A percentile compares a stretch with the other conserved stretches of the same genome.
phyloP scores from a whole-genome alignment of 192 early-diverging fungal species.

The Radiomyces spectabilis region DNA sequence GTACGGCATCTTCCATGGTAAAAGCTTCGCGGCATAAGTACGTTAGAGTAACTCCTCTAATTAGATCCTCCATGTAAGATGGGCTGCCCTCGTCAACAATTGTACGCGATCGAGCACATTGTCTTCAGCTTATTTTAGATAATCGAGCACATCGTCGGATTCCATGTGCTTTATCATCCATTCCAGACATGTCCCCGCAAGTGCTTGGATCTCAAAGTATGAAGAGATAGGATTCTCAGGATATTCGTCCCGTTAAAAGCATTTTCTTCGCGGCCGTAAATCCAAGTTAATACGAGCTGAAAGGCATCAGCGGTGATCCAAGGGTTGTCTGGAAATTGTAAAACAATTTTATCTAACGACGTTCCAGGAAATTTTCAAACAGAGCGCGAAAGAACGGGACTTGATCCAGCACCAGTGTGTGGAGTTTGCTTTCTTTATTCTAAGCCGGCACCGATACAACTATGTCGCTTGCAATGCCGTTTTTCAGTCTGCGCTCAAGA shows the following conservation, averaged over 20 bases:
- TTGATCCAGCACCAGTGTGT: constrained; percentile 45
- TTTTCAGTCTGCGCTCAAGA: constrained; percentile 32
- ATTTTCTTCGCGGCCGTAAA: too few species aligned
- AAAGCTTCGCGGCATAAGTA: constrained; percentile 47
- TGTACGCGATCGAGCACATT: too few species aligned
- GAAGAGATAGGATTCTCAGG: too few species aligned
- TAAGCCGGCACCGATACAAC: constrained; percentile 30
- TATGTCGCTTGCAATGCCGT: constrained; percentile 43
- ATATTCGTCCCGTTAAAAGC: too few species aligned
- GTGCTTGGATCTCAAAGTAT: constrained; percentile 37
- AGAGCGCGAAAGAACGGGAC: constrained; percentile 40
- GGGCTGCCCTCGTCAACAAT: too few species aligned
- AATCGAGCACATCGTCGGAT: constrained; percentile 25
- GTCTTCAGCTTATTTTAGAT: constrained; percentile 36
- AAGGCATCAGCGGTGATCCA: constrained; percentile 43
- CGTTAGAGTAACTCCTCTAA: constrained; percentile 40
- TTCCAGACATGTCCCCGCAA: constrained; percentile 33
- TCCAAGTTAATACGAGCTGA: constrained; percentile 37
- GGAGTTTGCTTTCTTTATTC: constrained; percentile 37
- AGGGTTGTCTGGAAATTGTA: constrained; percentile 41
- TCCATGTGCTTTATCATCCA: constrained; percentile 21
- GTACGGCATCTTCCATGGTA: constrained; percentile 22
- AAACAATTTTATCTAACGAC: constrained; percentile 16
- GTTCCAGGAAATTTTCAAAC: constrained; percentile 37
- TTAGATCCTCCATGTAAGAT: constrained; percentile 31